Conservation (phyloP, 257 asterid species). For the Solanum raphanifolium region DNA sequence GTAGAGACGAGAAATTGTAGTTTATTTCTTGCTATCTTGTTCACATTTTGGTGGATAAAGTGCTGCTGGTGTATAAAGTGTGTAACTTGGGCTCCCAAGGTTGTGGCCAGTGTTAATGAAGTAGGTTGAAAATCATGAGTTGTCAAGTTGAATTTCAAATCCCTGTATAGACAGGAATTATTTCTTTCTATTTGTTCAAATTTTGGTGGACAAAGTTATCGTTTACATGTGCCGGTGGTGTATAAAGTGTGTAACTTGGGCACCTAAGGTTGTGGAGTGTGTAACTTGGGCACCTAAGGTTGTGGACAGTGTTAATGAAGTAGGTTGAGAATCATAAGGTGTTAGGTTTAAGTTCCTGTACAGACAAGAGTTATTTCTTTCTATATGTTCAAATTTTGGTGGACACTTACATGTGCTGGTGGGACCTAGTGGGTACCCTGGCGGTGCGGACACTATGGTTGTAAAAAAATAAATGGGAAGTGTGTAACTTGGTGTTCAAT, state of each 20-base stretch:
- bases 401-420: no score
- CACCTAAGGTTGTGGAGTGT: background rate
- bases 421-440: no score
- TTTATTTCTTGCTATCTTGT: background rate
- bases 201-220: background rate
- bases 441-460: no score
- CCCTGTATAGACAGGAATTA: background rate
- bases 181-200: background rate
- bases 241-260: background rate
- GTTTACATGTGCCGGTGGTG: background rate
- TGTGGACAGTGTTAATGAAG: background rate
- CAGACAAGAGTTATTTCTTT: background rate
- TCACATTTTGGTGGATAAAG: background rate
- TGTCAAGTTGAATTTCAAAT: no score
- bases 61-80: background rate
- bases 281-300: background rate
- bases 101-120: background rate
- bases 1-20: background rate
- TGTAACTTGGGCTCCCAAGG: background rate
- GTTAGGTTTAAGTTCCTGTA: background rate
- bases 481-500: background rate
- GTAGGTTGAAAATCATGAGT: background rate
- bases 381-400: background rate
- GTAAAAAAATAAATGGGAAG: no score
- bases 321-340: background rate